Evolutionary conservation across 2,329 filamentous ascomycete genomes (phyloP).

Genomic region (Alternaria sp.): DNA sequence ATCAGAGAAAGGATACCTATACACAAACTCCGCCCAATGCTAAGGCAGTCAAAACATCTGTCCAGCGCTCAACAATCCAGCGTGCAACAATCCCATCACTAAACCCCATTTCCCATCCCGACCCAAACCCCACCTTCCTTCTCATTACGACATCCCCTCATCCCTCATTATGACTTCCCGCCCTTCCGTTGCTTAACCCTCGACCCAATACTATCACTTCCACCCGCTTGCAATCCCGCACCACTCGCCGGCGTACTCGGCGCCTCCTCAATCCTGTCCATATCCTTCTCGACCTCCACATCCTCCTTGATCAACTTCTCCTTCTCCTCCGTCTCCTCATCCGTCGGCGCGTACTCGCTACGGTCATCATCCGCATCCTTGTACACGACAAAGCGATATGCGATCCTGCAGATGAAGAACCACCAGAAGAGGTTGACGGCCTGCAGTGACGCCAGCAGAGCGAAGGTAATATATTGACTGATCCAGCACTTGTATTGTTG

Average conservation of each 20-base stretch:
- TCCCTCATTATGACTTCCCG: conserved; percentile 2
- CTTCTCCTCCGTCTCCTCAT: conserved; percentile 53
- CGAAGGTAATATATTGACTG: conserved; percentile 70
- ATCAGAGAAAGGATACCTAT: neutral
- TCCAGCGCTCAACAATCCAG: neutral
- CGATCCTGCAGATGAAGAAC: conserved; percentile 76
- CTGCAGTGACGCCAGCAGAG: conserved; percentile 71
- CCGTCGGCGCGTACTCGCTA: conserved; percentile 65
- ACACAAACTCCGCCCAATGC: neutral
- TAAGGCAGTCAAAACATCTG: neutral
- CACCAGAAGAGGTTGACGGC: conserved; percentile 83
- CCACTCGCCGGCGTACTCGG: conserved; percentile 22
- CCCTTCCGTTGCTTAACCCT: conserved; percentile 27
- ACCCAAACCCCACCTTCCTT: neutral
- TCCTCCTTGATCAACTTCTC: conserved; percentile 18
- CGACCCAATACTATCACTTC: conserved; percentile 21
- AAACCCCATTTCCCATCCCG: neutral
- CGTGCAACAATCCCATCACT: too few relatives aligned
- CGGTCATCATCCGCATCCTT: conserved; percentile 72
- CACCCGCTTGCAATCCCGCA: conserved; percentile 5
- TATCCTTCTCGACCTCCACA: conserved; percentile 6
- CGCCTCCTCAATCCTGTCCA: conserved; percentile 26
- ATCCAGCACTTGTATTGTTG: conserved; percentile 79
- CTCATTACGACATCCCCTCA: neutral
- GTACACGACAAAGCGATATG: conserved; percentile 70